phyloP scores from a whole-genome alignment of 495 filamentous ascomycete species.

The Glutinoglossum americanum region DNA sequence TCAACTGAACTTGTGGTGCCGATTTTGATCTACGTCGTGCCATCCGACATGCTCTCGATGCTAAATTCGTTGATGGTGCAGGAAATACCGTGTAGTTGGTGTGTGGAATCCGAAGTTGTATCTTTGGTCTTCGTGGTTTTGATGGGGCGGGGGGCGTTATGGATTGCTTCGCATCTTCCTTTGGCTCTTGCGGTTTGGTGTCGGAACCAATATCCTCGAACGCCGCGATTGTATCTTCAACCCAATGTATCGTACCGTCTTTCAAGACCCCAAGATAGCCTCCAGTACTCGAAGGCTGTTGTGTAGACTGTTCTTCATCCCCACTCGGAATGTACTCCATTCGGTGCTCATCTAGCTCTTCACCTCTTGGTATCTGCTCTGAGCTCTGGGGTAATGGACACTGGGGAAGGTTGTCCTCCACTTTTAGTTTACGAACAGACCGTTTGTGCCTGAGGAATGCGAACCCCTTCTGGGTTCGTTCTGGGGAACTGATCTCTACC shows the following conservation, averaged over 20 bases:
- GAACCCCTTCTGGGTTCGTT: background rate
- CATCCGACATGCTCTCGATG: background rate
- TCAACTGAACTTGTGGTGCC: background rate
- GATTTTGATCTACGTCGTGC: background rate
- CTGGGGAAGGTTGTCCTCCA: no score
- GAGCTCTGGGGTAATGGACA: background rate
- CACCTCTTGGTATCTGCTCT: background rate
- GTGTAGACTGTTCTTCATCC: background rate
- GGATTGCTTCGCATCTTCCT: background rate
- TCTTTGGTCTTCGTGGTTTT: background rate
- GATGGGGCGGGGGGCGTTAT: background rate
- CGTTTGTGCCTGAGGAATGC: background rate
- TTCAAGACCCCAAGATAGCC: background rate
- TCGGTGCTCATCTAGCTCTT: background rate
- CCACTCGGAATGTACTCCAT: background rate
- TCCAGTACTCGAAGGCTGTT: background rate
- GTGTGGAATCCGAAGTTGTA: background rate
- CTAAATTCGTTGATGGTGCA: background rate
- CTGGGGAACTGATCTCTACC: background rate
- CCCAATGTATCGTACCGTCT: background rate
- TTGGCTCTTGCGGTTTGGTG: background rate
- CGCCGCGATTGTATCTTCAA: background rate
- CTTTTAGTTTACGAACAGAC: background rate
- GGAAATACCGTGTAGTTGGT: background rate
- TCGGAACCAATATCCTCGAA: background rate